Evolutionary conservation across 495 filamentous ascomycete genomes (phyloP).

Genomic region (Neurospora sp.): DNA sequence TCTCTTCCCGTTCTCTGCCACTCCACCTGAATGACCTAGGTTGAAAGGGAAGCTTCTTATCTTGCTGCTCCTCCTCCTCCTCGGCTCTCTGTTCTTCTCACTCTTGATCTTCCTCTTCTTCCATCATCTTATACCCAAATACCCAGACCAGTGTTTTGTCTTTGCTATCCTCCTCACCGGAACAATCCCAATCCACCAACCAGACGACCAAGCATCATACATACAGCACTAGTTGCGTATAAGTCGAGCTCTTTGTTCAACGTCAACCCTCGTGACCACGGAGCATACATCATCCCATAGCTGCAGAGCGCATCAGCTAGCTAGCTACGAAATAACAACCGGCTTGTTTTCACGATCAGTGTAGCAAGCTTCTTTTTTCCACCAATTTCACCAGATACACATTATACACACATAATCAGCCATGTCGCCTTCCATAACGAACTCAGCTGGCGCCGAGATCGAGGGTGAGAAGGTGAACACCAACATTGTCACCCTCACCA

Average conservation of each 20-base stretch:
- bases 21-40: background rate
- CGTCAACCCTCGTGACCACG: background rate
- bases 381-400: background rate
- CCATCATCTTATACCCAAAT: background rate
- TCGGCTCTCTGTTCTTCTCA: background rate
- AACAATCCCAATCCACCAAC: background rate
- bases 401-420: constrained; percentile 1
- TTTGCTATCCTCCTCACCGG: background rate
- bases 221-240: background rate
- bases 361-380: background rate
- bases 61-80: background rate
- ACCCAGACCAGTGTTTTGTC: background rate
- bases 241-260: background rate
- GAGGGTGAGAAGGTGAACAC: constrained; percentile 77
- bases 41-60: background rate
- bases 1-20: background rate
- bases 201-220: background rate
- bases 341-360: background rate
- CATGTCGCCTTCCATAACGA: constrained; percentile 14
- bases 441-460: constrained; percentile 16
- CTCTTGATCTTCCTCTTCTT: background rate
- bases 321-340: background rate
- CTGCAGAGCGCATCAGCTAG: background rate
- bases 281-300: background rate
- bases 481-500: constrained; percentile 86